Base-by-base conservation (phyloP, 257 asterid genomes). In the Rauvolfia tetraphylla region DNA sequence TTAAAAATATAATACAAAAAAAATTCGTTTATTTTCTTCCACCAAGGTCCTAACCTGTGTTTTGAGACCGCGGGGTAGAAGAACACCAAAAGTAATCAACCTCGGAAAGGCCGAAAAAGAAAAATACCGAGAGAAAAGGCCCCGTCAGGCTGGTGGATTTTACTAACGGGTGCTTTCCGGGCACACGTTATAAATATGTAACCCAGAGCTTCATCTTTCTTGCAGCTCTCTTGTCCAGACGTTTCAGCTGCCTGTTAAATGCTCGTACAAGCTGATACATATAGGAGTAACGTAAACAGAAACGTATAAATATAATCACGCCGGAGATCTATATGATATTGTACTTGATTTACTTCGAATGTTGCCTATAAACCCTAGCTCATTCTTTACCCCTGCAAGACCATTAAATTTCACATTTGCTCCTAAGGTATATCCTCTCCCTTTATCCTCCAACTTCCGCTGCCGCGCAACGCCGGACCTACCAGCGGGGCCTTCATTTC, bases 321-420 rank as follows among this genome's bases (percentile, higher is more conserved):
- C 31, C 31, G 49, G 51, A 31, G 39, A 22, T 22, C 2, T 67
- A 67, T 36, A 65, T 38, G 51, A 36, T 36, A 67, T 67, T 39
- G 18, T 67, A 67, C 72, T 66, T n/a, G 7, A 67, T 38, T 67
- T 67, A 8, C 33, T 56, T 83, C 87, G 85, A 83, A 90, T 92
- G 97, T 87, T 89, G 89, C 89, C 86, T 70, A 59, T 89, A 80
- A 90, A 82, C 88, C 89, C 87, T 77, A 77, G 79, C 85, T 80
- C 89, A 46, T 74, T 72, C 63, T 57, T 66, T 31, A 58, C 84
- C 82, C 72, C 77, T 57, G 31, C 82, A 42, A 88, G 71, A 23
- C 85, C 86, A 39, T 82, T 75, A 17, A 62, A 76, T 72, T 72
- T 72, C 68, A 36, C 80, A 7, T 73, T 85, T n/a, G 71, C 84